Conservation (phyloP, 331 rosid genomes). For the Malus hybrid region DNA sequence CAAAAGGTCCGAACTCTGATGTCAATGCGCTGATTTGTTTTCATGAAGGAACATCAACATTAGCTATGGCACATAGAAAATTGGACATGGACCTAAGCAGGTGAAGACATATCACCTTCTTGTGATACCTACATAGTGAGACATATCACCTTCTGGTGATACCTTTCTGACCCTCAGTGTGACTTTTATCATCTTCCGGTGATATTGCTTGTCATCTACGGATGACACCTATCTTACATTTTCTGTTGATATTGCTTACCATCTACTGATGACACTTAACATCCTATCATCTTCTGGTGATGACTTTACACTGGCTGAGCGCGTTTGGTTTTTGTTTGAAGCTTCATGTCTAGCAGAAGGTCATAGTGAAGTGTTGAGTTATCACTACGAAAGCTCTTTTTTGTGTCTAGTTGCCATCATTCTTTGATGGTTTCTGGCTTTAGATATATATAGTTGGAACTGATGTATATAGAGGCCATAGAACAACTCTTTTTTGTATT, state of each 20-base stretch:
- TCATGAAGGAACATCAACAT: neutral
- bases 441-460: neutral
- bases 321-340: neutral
- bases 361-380: neutral
- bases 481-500: neutral
- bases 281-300: neutral
- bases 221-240: neutral
- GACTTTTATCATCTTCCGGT: neutral
- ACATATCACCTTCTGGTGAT: slow-evolving; percentile 1
- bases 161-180: slow-evolving; percentile 1
- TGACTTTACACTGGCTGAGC: neutral
- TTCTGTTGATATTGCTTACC: neutral
- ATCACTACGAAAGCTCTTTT: neutral
- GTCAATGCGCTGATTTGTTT: slow-evolving; percentile 67
- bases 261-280: neutral
- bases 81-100: neutral
- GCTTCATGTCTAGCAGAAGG: slow-evolving; percentile 2
- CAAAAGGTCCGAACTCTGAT: slow-evolving; percentile 53
- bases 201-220: slow-evolving; percentile 3
- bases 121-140: neutral
- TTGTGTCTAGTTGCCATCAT: neutral
- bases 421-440: neutral
- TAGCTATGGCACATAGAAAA: neutral
- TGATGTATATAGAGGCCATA: neutral
- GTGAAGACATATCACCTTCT: neutral